Base-by-base conservation (phyloP, 2,329 filamentous ascomycete species). In the Fusarium decemcellulare region DNA sequence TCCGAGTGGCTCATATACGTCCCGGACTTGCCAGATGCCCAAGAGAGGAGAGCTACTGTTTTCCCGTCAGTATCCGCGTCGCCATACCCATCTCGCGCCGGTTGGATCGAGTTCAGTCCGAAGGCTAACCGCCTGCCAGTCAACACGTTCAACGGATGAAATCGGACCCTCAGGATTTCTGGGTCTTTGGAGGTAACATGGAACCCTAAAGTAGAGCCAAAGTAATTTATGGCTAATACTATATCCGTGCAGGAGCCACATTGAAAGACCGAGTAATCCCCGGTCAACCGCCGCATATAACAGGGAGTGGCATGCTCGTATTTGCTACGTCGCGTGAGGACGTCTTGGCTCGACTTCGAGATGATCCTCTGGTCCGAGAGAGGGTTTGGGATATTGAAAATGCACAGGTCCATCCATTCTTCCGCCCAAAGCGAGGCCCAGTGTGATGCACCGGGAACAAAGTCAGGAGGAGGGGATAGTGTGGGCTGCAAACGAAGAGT, bases 331-430 rank as follows among this genome's bases (percentile, higher is more conserved):
- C 34, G 4, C 23, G 34, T 16, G 50, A 61, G 23, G 30, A 42
- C n/a, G 34, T 61, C 29, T n/a, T 61, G 50, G 44, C 42, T 14
- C 58, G 58, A 39, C 50, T 61, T 34, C 39, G 55, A 50, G 50
- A 54, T 40, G 58, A 61, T 37, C 58, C 50, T 27, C 29, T 61
- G 50, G 42, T 53, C 18, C 40, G 47, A 42, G 50, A 53, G 36
- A 32, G 51, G 32, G 34, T 61, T 29, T 61, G 58, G 58, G 58
- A 61, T 36, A 23, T 61, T 29, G 39, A 55, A 6, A 61, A 61
- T 48, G 58, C 50, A 18, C 50, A 54, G 34, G 48, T 61, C 42
- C 36, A 61, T 50, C 58, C 58, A 47, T 61, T 61, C 16, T 61
- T 55, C 16, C 55, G 55, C 23, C 55, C 55, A 7, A 58, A 36